Evolutionary conservation across 768 basidiomycete genomes (phyloP).

Genomic region (Lactarius hatsudake): DNA sequence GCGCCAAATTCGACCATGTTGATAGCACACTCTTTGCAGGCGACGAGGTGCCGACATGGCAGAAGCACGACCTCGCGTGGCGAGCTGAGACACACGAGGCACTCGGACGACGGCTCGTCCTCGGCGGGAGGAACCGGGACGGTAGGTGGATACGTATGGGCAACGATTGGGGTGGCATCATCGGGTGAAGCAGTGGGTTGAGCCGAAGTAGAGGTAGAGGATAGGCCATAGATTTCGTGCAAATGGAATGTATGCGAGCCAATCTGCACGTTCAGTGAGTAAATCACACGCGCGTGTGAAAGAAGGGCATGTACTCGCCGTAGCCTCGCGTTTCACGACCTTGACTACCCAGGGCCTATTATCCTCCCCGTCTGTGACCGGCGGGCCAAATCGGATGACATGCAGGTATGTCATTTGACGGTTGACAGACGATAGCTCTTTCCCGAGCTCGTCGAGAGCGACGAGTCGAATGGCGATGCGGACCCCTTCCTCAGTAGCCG

Average conservation of each 20-base stretch:
- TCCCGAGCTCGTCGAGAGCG: constrained; percentile 75
- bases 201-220: constrained; percentile 45
- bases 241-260: constrained; percentile 92
- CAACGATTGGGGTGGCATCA: constrained; percentile 39
- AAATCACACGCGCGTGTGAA: constrained; percentile 6
- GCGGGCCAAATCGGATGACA: constrained; percentile 65
- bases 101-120: constrained; percentile 80
- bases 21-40: constrained; percentile 91
- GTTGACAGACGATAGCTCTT: constrained; percentile 65
- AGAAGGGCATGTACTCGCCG: constrained; percentile 42
- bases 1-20: constrained; percentile 99
- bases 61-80: constrained; percentile 90
- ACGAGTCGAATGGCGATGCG: constrained; percentile 76
- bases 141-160: constrained; percentile 50
- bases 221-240: constrained; percentile 92
- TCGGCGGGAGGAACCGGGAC: constrained; percentile 41
- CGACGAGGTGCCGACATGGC: constrained; percentile 91
- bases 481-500: constrained; percentile 42
- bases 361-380: constrained; percentile 39
- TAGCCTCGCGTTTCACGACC: constrained; percentile 90
- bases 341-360: constrained; percentile 85
- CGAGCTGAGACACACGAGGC: constrained; percentile 84
- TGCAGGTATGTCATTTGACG: constrained; percentile 90
- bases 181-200: constrained; percentile 36
- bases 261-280: constrained; percentile 49